Conservation (phyloP, 2,329 filamentous ascomycete genomes). For the Magnaporthiopsis poae region DNA sequence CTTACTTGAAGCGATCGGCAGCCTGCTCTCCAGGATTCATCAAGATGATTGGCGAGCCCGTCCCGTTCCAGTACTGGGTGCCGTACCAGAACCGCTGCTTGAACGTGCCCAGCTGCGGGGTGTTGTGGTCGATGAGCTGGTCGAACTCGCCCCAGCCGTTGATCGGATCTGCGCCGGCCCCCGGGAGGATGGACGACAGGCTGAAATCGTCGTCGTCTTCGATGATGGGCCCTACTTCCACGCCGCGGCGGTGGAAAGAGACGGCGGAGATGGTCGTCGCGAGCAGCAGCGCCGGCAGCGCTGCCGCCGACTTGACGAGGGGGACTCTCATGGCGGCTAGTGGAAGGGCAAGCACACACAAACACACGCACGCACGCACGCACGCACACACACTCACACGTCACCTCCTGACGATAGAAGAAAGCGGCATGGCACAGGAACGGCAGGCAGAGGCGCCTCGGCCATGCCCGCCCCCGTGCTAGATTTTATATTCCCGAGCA, state of each 20-base stretch:
- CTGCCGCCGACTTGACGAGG: background rate
- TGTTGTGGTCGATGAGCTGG: conserved; percentile 31
- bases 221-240: conserved; percentile 2
- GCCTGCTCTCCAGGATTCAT: conserved; percentile 28
- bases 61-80: conserved; percentile 28
- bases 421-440: background rate
- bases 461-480: background rate
- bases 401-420: background rate
- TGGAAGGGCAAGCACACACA: background rate
- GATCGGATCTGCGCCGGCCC: background rate
- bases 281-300: conserved; percentile 3
- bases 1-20: conserved; percentile 12
- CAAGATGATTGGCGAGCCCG: conserved; percentile 30
- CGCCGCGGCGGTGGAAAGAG: conserved; percentile 4
- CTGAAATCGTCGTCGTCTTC: background rate
- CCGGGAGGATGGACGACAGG: background rate
- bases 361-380: background rate
- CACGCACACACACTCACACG: background rate
- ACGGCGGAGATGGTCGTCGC: conserved; percentile 1
- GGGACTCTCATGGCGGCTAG: background rate
- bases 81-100: conserved; percentile 32
- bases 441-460: background rate
- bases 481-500: background rate
- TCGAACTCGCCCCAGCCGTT: conserved; percentile 22
- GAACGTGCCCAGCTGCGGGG: conserved; percentile 32